These are phyloP conservation scores for Monilinia polystroma DNA, from an alignment of 2,329 filamentous ascomycete genomes.

Conservation along the genomic window DNA sequence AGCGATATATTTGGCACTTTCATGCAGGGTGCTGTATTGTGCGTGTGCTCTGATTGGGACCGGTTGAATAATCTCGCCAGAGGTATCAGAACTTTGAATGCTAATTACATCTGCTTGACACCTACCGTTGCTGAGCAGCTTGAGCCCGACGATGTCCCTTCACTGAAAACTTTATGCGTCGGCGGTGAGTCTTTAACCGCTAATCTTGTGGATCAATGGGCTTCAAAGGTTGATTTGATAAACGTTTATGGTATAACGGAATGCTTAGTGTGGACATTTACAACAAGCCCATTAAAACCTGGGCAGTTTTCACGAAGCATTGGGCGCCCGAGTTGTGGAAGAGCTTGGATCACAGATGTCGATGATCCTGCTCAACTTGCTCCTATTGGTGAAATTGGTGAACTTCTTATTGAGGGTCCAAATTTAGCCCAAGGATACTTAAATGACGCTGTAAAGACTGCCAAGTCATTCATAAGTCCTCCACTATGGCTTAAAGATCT, in stretches of 20 bases:
- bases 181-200: constrained; percentile 40
- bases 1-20: constrained; percentile 22
- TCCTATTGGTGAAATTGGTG: not conserved
- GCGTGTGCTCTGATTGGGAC: not conserved
- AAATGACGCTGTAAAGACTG: constrained; percentile 41
- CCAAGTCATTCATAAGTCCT: constrained; percentile 41
- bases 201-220: constrained; percentile 43
- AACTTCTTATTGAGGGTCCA: constrained; percentile 42
- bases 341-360: not conserved
- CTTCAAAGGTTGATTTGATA: constrained; percentile 40
- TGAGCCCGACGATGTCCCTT: constrained; percentile 27
- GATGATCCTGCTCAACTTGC: not conserved
- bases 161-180: constrained; percentile 30
- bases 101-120: constrained; percentile 33
- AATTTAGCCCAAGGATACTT: constrained; percentile 44
- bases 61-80: constrained; percentile 36
- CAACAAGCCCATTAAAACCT: not conserved
- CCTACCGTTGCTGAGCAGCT: constrained; percentile 35
- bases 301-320: not conserved
- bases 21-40: constrained; percentile 36
- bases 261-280: not conserved
- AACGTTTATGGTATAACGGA: constrained; percentile 43
- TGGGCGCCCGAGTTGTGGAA: not conserved
- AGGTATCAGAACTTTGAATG: constrained; percentile 29
- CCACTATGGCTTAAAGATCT: constrained; percentile 36